phyloP scores from a whole-genome alignment of 1,139 yeast genomes.

The Eremothecium gossypii region DNA sequence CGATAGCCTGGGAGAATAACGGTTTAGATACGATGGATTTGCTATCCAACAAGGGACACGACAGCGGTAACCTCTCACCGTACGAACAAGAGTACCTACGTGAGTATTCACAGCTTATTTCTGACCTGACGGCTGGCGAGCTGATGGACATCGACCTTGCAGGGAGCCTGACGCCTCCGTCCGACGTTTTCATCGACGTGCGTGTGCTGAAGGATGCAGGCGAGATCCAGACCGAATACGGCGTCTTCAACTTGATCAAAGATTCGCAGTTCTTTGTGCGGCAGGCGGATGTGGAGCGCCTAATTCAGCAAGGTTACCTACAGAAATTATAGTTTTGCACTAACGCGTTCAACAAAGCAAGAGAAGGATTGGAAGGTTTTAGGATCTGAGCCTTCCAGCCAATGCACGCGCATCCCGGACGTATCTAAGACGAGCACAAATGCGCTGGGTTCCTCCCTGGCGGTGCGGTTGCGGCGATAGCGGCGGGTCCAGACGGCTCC shows the following conservation, averaged over 20 bases:
- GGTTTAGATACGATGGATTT: conserved; percentile 22
- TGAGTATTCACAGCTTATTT: conserved; percentile 59
- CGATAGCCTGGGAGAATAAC: conserved; percentile 55
- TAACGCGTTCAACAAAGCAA: conserved; percentile 8
- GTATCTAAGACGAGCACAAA: not conserved
- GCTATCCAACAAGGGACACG: conserved; percentile 24
- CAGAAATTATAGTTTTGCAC: conserved; percentile 46
- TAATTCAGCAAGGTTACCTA: conserved; percentile 89
- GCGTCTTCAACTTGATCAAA: conserved; percentile 88
- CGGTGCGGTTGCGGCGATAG: not conserved
- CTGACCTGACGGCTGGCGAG: conserved; percentile 61
- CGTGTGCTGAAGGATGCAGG: conserved; percentile 92
- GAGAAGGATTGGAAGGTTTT: conserved; percentile 25
- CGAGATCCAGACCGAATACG: conserved; percentile 94
- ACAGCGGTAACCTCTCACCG: conserved; percentile 48
- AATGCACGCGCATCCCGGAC: not conserved
- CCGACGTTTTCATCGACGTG: conserved; percentile 85
- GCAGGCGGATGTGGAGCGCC: conserved; percentile 85
- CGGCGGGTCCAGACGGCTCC: conserved; percentile 8
- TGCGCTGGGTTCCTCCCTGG: not conserved
- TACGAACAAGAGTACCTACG: conserved; percentile 73
- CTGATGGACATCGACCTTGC: conserved; percentile 82
- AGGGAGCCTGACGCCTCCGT: conserved; percentile 84
- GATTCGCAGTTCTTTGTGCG: conserved; percentile 93
- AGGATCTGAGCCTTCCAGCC: conserved; percentile 15